These are phyloP conservation scores for Mucor lusitanicus DNA, from an alignment of 371 early-diverging fungal genomes.

Conservation along the genomic window DNA sequence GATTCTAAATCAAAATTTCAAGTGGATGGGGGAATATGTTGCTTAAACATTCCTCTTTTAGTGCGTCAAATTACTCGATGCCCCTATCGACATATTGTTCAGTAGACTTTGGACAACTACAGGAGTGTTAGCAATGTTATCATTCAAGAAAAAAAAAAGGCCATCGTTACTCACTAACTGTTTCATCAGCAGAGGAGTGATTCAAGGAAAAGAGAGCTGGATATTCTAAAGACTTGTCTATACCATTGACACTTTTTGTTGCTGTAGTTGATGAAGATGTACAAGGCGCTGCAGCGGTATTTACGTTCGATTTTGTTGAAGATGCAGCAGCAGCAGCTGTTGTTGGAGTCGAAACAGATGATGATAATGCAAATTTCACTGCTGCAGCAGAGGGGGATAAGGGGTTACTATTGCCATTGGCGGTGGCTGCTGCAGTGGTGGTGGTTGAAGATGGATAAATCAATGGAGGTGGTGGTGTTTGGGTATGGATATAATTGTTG, in stretches of 20 bases:
- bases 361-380: slow-evolving; percentile 23
- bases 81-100: slow-evolving; percentile 27
- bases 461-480: slow-evolving; percentile 23
- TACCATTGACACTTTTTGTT: neutral
- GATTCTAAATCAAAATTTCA: neutral
- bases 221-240: slow-evolving; percentile 19
- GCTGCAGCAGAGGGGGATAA: neutral
- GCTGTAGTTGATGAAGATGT: neutral
- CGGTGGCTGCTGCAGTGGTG: neutral
- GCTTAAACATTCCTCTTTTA: neutral
- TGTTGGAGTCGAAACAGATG: slow-evolving; percentile 23
- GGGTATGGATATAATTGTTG: slow-evolving; percentile 21
- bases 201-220: slow-evolving; percentile 27
- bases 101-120: slow-evolving; percentile 27
- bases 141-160: neutral
- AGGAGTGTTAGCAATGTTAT: neutral
- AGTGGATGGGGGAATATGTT: neutral
- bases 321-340: neutral
- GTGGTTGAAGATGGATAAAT: slow-evolving; percentile 25
- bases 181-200: slow-evolving; percentile 30
- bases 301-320: neutral
- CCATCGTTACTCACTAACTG: slow-evolving; percentile 20
- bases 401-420: neutral
- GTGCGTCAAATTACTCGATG: slow-evolving; percentile 16
- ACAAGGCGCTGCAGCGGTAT: neutral